Conservation (phyloP, 108 stramenopile genomes). For the Cyclostephanos tholiformis region DNA sequence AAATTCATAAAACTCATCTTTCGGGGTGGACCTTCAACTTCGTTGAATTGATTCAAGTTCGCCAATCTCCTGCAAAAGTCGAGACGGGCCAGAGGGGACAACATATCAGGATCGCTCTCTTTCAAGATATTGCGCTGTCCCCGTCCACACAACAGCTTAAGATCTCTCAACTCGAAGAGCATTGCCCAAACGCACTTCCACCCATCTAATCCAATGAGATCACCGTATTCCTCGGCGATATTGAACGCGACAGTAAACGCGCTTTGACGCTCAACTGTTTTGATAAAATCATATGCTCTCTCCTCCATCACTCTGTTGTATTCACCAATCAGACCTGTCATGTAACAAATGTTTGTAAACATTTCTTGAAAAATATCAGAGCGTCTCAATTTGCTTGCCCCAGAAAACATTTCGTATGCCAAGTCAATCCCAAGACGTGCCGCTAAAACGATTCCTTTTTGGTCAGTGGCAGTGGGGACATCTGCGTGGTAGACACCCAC, state of each 20-base stretch:
- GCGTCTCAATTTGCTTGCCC: constrained; percentile 66
- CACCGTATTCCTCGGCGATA: constrained; percentile 61
- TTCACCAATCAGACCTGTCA: constrained; percentile 67
- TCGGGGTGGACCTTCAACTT: constrained; percentile 22
- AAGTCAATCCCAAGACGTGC: constrained; percentile 86
- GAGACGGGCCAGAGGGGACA: constrained; percentile 53
- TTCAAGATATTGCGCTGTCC: constrained; percentile 45
- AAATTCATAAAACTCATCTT: constrained; percentile 30
- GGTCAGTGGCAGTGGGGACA: constrained; percentile 21
- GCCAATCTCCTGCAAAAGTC: constrained; percentile 64
- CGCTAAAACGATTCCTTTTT: constrained; percentile 63
- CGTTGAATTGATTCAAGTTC: constrained; percentile 32
- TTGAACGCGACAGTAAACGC: constrained; percentile 70
- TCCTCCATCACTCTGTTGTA: constrained; percentile 47
- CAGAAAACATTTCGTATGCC: constrained; percentile 71
- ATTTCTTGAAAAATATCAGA: constrained; percentile 81
- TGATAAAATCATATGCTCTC: constrained; percentile 50
- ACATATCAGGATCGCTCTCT: constrained; percentile 78
- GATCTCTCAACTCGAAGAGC: constrained; percentile 80
- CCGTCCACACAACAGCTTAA: constrained; percentile 60
- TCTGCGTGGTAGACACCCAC: constrained; percentile 14
- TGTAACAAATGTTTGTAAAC: constrained; percentile 67
- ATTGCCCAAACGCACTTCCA: constrained; percentile 82
- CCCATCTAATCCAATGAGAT: constrained; percentile 74
- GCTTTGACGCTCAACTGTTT: constrained; percentile 80